Base-by-base conservation (phyloP, 2,329 filamentous ascomycete species). In the Clathrospora elynae region DNA sequence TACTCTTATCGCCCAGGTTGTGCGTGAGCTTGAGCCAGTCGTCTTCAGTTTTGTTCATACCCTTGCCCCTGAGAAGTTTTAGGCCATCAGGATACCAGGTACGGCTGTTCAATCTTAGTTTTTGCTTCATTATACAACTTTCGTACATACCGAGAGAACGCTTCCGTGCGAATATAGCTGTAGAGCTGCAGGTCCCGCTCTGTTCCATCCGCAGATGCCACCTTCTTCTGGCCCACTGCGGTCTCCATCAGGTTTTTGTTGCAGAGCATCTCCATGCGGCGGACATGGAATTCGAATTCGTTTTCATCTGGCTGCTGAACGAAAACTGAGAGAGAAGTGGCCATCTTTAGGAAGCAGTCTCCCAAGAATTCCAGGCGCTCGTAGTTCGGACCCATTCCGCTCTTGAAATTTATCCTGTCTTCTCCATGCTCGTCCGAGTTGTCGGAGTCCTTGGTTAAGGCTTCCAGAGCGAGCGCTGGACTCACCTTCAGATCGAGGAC, bases 311-410 rank as follows among this genome's bases (percentile, higher is more conserved):
- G 89, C 13, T 87, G 83, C 18, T 84, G 78, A 1, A 86, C 86
- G 64, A 87, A 97, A 0, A 95, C 76, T 0, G 90, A 85, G 38
- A 99, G 90, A 0, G 91, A 92, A 0, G 92, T 96, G 8, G 88
- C 89, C 85, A 96, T 92, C 71, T 99, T 99, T 46, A 99, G 77
- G 61, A 96, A 96, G 22, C 86, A 88, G 66, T 99, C 93, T 0
- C 93, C 93, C 2, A 97, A 78, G 46, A 96, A 95, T 61, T 99
- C 93, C 0, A 97, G 78, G 9, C 93, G 82, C 68, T 99, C 93
- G 60, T 99, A 99, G 57, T 97, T 97, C 25, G 85, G 86, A 1
- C 90, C 90, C 90, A 96, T 96, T 2, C 90, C 91, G 33, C 80
- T 76, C 57, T 90, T 87, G 32, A 91, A 84, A 55, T 90, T 88